Base-by-base conservation (phyloP, 2,329 filamentous ascomycete species). In the Ceratocystis destructans region DNA sequence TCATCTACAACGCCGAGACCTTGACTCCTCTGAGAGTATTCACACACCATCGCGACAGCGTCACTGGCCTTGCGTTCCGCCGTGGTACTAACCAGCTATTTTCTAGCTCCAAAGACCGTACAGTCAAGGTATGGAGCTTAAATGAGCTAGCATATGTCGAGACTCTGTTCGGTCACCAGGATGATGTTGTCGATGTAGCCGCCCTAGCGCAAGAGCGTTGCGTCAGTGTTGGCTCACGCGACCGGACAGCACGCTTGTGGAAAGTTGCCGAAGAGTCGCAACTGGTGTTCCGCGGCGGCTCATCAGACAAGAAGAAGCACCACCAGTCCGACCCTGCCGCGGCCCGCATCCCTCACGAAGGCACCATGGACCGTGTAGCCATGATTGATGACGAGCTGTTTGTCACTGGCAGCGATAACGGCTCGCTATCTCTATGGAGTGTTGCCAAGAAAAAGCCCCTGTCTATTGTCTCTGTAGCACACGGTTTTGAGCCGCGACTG, bases 241-340 rank as follows among this genome's bases (percentile, higher is more conserved):
- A 99, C 75, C 86, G 93, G 67, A 96, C 92, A 1, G 94, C 93
- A 48, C 83, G 94, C 67, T 77, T 96, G 71, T 99, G 94, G 94
- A 96, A 96, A 76, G 92, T 99, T 1, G 85, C 90, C 3, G 94
- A 99, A 72, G 93, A 99, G 77, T 90, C 88, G 1, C 94, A 99
- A 74, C 83, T 99, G 5, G 92, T 97, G 1, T 99, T 97, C 76
- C 87, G 93, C 61, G 93, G 92, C 67, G 90, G 91, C 69, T 88
- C 86, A 53, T 79, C 80, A 31, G 80, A 82, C 69, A 83, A 82
- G 71, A 84, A 83, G 71, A 68, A 68, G 31, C 64, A 55, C 25
- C 28, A 41, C 50, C 55, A 61, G 10, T 75, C 74, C 48, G 73
- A 73, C 44, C 72, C 72, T 2, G 71, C 74, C 2, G 73, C 74